These are phyloP conservation scores for Alternaria rosae DNA, from an alignment of 2,329 filamentous ascomycete species.

Conservation along the genomic window DNA sequence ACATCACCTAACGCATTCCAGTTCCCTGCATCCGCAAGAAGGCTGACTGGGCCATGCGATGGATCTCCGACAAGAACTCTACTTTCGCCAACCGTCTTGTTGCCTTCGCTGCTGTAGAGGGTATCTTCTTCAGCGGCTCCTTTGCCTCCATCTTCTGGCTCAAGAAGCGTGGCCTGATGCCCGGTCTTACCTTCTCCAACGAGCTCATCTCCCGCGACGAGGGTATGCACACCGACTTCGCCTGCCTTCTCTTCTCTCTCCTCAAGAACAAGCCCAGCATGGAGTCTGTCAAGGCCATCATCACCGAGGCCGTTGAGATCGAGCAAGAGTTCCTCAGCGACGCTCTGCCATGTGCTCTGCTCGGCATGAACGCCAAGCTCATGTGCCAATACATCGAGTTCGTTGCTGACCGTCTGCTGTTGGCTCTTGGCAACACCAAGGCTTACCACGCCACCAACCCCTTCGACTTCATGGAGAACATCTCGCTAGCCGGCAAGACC, in stretches of 20 bases:
- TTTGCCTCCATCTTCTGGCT: conserved; percentile 99
- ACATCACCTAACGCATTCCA: conserved; percentile 51
- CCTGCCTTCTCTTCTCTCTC: conserved; percentile 97
- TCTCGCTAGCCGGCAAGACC: conserved; percentile 97
- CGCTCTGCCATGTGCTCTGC: conserved; percentile 87
- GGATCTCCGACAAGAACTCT: conserved; percentile 93
- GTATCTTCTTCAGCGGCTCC: conserved; percentile 99
- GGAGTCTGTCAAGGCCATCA: conserved; percentile 83
- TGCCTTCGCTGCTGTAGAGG: conserved; percentile 96
- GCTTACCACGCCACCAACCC: conserved; percentile 92
- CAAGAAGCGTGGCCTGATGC: conserved; percentile 99
- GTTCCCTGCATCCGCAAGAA: conserved; percentile 98
- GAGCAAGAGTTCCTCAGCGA: conserved; percentile 99
- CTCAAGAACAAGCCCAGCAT: conserved; percentile 89
- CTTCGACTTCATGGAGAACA: conserved; percentile 99
- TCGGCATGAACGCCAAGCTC: conserved; percentile 95
- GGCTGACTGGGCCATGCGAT: conserved; percentile 95
- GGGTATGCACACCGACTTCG: conserved; percentile 99
- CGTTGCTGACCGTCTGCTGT: conserved; percentile 91
- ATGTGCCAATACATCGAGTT: conserved; percentile 99
- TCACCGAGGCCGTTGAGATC: conserved; percentile 90
- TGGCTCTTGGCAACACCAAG: conserved; percentile 94
- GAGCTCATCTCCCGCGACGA: conserved; percentile 99
- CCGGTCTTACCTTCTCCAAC: conserved; percentile 98
- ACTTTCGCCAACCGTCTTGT: conserved; percentile 95